phyloP scores from a whole-genome alignment of 257 asterid species.

The Solanum sejunctum region DNA sequence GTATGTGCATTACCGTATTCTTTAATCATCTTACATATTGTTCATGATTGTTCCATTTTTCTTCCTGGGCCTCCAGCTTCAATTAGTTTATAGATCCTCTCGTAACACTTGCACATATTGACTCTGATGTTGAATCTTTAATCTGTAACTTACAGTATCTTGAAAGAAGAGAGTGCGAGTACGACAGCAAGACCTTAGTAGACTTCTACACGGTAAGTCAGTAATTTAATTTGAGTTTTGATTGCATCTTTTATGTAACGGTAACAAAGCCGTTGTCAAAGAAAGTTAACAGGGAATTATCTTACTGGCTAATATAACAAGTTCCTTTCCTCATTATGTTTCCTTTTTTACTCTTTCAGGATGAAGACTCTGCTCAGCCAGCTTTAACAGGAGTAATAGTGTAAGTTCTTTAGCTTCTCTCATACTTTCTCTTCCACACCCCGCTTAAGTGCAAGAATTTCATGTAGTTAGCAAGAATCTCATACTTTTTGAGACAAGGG shows the following conservation, averaged over 20 bases:
- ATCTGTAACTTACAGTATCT: constrained; percentile 39
- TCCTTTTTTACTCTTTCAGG: constrained; percentile 25
- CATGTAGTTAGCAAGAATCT: neutral
- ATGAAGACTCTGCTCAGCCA: constrained; percentile 50
- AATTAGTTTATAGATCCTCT: neutral
- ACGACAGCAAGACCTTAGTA: constrained; percentile 61
- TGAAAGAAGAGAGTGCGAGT: constrained; percentile 83
- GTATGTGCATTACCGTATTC: constrained; percentile 14
- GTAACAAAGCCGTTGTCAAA: neutral
- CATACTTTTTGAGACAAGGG: too few relatives aligned
- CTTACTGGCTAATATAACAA: neutral
- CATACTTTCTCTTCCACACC: neutral
- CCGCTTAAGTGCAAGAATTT: neutral
- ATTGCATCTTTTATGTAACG: neutral
- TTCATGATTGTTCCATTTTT: neutral
- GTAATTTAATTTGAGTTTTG: neutral
- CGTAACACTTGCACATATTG: neutral
- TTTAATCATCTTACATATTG: neutral
- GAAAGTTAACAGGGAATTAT: neutral
- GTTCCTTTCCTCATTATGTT: neutral
- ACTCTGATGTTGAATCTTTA: neutral
- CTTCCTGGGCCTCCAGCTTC: neutral
- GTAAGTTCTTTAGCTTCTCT: constrained; percentile 25
- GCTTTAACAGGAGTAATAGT: constrained; percentile 57
- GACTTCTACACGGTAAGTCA: constrained; percentile 54